Conservation (phyloP, 352 stramenopile genomes). For the Blastocystis sp. region DNA sequence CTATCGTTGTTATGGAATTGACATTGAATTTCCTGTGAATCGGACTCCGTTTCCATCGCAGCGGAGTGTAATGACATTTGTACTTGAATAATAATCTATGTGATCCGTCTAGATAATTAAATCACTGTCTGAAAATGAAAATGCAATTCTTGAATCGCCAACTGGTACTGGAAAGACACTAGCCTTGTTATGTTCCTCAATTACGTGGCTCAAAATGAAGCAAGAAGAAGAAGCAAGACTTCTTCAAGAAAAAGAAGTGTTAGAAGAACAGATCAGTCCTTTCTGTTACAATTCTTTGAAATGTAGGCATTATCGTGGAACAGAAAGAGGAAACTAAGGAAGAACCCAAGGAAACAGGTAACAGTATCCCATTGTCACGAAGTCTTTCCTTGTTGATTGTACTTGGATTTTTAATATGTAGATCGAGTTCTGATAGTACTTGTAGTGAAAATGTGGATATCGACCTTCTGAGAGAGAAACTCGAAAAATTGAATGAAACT, state of each 20-base stretch:
- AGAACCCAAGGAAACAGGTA: background rate
- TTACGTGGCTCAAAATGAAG: constrained; percentile 75
- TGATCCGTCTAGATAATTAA: constrained; percentile 31
- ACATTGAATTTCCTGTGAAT: constrained; percentile 37
- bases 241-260: background rate
- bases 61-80: constrained; percentile 26
- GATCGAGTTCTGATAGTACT: too few relatives aligned
- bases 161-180: constrained; percentile 89
- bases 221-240: constrained; percentile 36
- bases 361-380: background rate
- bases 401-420: too few relatives aligned
- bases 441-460: constrained; percentile 65
- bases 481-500: background rate
- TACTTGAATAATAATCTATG: background rate
- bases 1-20: constrained; percentile 3
- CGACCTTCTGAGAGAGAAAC: background rate
- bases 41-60: constrained; percentile 39
- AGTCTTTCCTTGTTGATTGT: too few relatives aligned
- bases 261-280: background rate
- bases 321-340: background rate
- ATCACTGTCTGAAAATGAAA: constrained; percentile 73
- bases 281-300: background rate
- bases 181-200: constrained; percentile 81
- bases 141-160: constrained; percentile 89
- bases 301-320: background rate